These are phyloP conservation scores for Triticum turgidum DNA, from an alignment of 176 grass and related monocot genomes.

Conservation along the genomic window DNA sequence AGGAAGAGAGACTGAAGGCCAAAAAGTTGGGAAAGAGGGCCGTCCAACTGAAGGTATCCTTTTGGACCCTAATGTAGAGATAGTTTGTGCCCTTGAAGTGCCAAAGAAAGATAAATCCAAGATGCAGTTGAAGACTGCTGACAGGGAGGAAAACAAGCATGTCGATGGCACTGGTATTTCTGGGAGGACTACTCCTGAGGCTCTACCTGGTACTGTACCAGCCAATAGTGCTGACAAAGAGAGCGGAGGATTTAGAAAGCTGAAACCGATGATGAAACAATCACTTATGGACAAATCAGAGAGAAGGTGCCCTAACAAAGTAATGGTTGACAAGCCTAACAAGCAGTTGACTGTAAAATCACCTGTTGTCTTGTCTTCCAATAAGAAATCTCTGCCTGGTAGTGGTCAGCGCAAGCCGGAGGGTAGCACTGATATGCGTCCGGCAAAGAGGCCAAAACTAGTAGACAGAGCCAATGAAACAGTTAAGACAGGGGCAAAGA, in stretches of 20 bases:
- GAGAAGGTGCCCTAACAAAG: constrained; percentile 40
- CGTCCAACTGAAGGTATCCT: constrained; percentile 21
- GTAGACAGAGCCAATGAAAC: constrained; percentile 33
- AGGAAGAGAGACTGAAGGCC: constrained; percentile 34
- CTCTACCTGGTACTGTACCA: constrained; percentile 27
- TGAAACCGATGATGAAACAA: constrained; percentile 42
- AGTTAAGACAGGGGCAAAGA: constrained; percentile 34
- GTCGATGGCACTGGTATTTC: constrained; percentile 24
- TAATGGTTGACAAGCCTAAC: constrained; percentile 27
- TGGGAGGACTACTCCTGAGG: constrained; percentile 9
- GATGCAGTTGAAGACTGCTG: constrained; percentile 41
- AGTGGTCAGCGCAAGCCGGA: constrained; percentile 42
- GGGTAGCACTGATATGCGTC: constrained; percentile 33
- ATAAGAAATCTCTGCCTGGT: constrained; percentile 44
- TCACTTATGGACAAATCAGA: constrained; percentile 38
- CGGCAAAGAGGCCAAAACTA: constrained; percentile 48
- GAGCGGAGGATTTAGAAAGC: constrained; percentile 43
- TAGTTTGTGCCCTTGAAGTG: constrained; percentile 42
- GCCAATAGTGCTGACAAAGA: constrained; percentile 36
- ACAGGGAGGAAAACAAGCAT: constrained; percentile 48
- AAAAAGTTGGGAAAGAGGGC: constrained; percentile 39
- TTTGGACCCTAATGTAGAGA: constrained; percentile 36
- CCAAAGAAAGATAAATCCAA: constrained; percentile 32
- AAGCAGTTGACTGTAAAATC: constrained; percentile 43
- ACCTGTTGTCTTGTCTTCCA: constrained; percentile 25